Percentiles rank a stretch among this genome's conserved stretches.
These are phyloP conservation scores for Penicillium brevicompactum DNA, from an alignment of 2,329 filamentous ascomycete species.

Conservation along the genomic window DNA sequence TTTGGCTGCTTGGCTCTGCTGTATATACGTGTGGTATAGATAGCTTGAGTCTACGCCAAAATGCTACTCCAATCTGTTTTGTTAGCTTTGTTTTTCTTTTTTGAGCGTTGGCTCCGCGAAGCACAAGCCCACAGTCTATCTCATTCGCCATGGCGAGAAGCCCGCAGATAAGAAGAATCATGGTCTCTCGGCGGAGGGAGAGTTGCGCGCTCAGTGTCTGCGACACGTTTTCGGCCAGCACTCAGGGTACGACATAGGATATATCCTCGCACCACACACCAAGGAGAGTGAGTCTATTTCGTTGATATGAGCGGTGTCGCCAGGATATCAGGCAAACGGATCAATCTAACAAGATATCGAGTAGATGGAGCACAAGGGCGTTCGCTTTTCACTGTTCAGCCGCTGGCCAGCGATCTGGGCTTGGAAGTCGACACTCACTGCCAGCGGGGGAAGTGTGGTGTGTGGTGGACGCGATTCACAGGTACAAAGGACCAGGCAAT, in stretches of 20 bases:
- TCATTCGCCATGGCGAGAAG: slow-evolving; percentile 37
- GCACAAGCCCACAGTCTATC: slow-evolving; percentile 26
- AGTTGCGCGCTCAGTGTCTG: slow-evolving; percentile 31
- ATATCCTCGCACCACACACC: slow-evolving; percentile 32
- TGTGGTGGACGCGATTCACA: slow-evolving; percentile 20
- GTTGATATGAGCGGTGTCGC: neutral
- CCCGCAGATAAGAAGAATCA: slow-evolving; percentile 24
- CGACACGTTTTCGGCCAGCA: slow-evolving; percentile 27
- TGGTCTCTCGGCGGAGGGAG: slow-evolving; percentile 27
- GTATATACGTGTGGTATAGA: neutral
- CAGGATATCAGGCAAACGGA: neutral
- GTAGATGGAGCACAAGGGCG: slow-evolving; percentile 22
- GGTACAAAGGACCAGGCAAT: slow-evolving; percentile 28
- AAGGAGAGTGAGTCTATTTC: slow-evolving; percentile 21
- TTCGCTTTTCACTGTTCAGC: slow-evolving; percentile 27
- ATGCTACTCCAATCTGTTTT: slow-evolving; percentile 6
- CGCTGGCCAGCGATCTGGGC: slow-evolving; percentile 30
- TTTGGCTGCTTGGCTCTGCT: neutral
- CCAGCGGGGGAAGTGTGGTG: slow-evolving; percentile 24
- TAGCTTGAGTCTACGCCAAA: neutral
- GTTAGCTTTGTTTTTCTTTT: neutral
- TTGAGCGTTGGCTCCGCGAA: slow-evolving; percentile 7
- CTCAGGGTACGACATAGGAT: slow-evolving; percentile 28
- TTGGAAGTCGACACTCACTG: slow-evolving; percentile 31
- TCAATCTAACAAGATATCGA: slow-evolving; percentile 1